Percentiles rank a stretch among this genome's conserved stretches.
phyloP scores from a whole-genome alignment of 2,329 filamentous ascomycete species.

The Alternaria conjuncta region DNA sequence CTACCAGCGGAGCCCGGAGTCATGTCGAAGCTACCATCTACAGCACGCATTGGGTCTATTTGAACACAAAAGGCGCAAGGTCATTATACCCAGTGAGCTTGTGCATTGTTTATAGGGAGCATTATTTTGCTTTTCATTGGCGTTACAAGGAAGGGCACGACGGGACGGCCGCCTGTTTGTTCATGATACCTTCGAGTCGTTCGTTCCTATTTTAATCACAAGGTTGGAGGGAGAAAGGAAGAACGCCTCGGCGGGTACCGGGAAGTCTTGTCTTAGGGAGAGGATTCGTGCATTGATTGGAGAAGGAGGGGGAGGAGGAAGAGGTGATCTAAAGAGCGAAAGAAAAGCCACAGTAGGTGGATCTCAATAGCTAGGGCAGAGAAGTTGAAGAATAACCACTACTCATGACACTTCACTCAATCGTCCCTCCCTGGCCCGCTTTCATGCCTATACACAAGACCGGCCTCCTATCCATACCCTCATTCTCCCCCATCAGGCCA shows the following conservation, averaged over 20 bases:
- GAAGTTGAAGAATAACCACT: not conserved
- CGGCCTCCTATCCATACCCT: not conserved
- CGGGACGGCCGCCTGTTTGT: conserved; percentile 1
- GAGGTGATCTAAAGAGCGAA: not conserved
- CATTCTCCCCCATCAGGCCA: conserved; percentile 31
- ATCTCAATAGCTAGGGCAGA: not conserved
- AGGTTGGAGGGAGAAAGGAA: not conserved
- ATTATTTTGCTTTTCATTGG: not conserved
- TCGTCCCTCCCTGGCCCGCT: not conserved
- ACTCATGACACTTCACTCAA: not conserved
- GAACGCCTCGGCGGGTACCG: conserved; percentile 1
- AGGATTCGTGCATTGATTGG: not conserved
- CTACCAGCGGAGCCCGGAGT: not conserved
- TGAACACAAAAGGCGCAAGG: conserved; percentile 11
- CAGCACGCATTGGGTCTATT: conserved; percentile 8
- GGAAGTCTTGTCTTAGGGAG: not conserved
- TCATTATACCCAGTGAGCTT: conserved; percentile 12
- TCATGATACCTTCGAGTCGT: conserved; percentile 14
- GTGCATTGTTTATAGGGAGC: conserved; percentile 1
- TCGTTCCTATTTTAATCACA: conserved; percentile 6
- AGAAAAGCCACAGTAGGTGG: not conserved
- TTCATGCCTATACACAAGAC: not conserved
- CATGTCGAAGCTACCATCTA: not conserved
- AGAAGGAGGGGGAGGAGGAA: not conserved
- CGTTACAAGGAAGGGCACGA: not conserved